These are phyloP conservation scores for Umbilicus rupestris DNA, from an alignment of 164 flowering plant species.

Conservation along the genomic window DNA sequence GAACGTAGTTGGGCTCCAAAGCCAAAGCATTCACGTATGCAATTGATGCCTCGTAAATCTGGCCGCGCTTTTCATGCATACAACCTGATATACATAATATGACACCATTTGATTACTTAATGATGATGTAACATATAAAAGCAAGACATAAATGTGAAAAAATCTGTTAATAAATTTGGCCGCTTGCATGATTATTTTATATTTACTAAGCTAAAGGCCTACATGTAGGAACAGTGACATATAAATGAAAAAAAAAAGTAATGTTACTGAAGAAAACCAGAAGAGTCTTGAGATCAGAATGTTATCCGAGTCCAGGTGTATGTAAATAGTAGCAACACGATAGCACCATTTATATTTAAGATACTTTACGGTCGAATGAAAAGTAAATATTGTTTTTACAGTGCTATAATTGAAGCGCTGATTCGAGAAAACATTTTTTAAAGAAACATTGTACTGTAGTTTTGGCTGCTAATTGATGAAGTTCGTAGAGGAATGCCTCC, in stretches of 20 bases:
- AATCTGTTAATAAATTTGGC: not conserved
- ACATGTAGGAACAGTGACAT: not conserved
- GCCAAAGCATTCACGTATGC: constrained; percentile 26
- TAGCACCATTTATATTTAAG: no score
- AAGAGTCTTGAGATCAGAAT: not conserved
- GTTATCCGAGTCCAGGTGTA: not conserved
- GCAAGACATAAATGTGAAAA: not conserved
- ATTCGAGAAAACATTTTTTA: no score
- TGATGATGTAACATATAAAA: not conserved
- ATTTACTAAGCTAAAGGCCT: not conserved
- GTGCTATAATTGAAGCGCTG: no score
- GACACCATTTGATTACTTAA: not conserved
- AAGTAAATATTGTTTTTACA: no score
- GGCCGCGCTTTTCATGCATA: constrained; percentile 51
- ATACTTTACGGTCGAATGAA: no score
- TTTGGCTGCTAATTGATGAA: no score
- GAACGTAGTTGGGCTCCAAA: constrained; percentile 55
- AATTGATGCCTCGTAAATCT: constrained; percentile 15
- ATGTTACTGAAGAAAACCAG: not conserved
- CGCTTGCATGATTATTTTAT: not conserved
- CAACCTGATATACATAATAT: constrained; percentile 33
- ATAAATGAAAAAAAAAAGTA: not conserved
- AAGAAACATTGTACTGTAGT: no score
- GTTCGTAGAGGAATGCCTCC: no score
- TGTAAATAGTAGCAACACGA: not conserved